Percentiles rank a stretch among this genome's conserved stretches.
Evolutionary conservation across 305 asterid genomes (phyloP).

Genomic region (Salvia sclarea): DNA sequence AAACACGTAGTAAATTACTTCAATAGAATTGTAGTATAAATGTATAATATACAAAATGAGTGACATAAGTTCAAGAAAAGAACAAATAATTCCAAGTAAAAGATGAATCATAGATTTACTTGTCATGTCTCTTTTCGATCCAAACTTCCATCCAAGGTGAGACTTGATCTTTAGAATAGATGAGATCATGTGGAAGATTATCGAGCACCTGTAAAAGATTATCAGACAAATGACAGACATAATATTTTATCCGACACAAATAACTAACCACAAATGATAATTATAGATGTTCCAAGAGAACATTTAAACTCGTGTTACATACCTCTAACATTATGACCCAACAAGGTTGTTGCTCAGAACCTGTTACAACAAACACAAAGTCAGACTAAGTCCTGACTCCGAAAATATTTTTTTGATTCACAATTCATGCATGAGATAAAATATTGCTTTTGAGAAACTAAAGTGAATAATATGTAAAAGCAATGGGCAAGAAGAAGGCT

Average conservation of each 20-base stretch:
- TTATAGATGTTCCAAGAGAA: constrained; percentile 3
- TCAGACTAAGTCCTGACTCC: constrained; percentile 24
- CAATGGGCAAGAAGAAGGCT: constrained; percentile 25
- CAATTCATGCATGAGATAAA: constrained; percentile 6
- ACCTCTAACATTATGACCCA: constrained; percentile 99
- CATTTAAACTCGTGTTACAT: constrained; percentile 15
- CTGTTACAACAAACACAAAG: constrained; percentile 53
- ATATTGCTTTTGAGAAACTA: constrained; percentile 3
- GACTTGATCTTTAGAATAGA: constrained; percentile 78
- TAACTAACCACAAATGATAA: constrained; percentile 3
- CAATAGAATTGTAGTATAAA: constrained; percentile 14
- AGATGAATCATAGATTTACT: constrained; percentile 40
- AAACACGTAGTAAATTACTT: constrained; percentile 19
- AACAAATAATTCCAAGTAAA: neutral
- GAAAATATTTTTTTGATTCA: neutral
- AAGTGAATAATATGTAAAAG: constrained; percentile 23
- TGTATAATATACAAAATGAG: constrained; percentile 6
- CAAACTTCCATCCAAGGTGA: constrained; percentile 98
- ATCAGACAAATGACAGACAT: neutral
- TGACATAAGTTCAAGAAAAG: neutral
- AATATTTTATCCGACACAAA: neutral
- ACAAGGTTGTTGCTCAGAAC: constrained; percentile 78
- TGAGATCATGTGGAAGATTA: constrained; percentile 98
- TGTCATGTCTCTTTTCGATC: constrained; percentile 67
- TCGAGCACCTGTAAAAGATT: constrained; percentile 71